Evolutionary conservation across 2,329 filamentous ascomycete genomes (phyloP).

Genomic region (Hawksworthiomyces lignivorus): DNA sequence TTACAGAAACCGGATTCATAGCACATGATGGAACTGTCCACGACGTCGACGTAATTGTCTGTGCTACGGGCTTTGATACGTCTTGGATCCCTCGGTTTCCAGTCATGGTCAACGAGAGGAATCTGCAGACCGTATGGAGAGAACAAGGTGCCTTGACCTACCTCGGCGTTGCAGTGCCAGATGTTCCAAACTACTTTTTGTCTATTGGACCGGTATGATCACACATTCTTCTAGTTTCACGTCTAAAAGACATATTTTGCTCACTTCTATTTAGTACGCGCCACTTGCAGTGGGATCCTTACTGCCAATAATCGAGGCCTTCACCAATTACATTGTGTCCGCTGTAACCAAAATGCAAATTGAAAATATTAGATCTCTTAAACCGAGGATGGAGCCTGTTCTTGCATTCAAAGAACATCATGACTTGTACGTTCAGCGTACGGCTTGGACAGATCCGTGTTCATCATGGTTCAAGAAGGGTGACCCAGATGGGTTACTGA

Average conservation of each 20-base stretch:
- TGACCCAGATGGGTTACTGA: constrained; percentile 13
- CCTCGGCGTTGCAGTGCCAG: constrained; percentile 22
- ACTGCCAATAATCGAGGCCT: constrained; percentile 2
- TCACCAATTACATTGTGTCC: background rate
- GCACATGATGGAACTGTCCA: constrained; percentile 22
- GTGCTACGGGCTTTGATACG: constrained; percentile 30
- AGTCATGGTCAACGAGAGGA: background rate
- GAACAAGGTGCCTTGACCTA: constrained; percentile 31
- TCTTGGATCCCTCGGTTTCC: constrained; percentile 25
- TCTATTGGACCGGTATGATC: background rate
- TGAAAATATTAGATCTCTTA: background rate
- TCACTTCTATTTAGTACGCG: background rate
- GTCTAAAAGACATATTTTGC: too few species aligned
- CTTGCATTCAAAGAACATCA: constrained; percentile 19
- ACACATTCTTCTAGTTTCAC: background rate
- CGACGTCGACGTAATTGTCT: constrained; percentile 20
- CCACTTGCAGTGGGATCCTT: constrained; percentile 1
- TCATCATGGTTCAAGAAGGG: constrained; percentile 19
- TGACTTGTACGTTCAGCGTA: constrained; percentile 21
- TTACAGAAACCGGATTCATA: constrained; percentile 25
- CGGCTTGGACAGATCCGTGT: constrained; percentile 21
- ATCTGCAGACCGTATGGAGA: constrained; percentile 14
- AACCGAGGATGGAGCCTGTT: background rate
- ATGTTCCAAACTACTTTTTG: constrained; percentile 10
- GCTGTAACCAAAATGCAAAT: background rate